Evolutionary conservation across 2,329 filamentous ascomycete species (phyloP), one percentile per base, ranked within the genome.

Genomic region (Xylaria arbuscula): DNA sequence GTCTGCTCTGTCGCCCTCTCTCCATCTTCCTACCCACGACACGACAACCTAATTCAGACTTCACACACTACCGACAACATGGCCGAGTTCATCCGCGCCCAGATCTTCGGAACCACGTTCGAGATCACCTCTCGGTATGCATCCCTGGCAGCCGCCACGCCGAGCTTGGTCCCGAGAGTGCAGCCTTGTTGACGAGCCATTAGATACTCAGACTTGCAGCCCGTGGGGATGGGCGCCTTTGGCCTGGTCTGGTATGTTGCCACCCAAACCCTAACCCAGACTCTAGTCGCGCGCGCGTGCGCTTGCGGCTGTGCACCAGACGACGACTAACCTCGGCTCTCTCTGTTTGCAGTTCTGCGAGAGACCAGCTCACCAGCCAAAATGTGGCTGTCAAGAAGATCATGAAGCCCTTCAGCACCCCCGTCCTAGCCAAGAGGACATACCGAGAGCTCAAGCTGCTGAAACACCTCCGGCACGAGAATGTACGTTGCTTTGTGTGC

Each of bases 351-450:
- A 98, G 95, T 83, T 98, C 96, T 72, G 96, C 96, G 67, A 95
- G 94, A 83, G 96, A 99, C 82, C 94, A 98, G 85, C 93, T 99
- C 82, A 98, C 96, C 69, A 93, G 89, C 80, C 94, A 98, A 82
- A 94, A 94, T 82, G 96, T 99, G 70, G 96, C 96, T 68, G 94
- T 99, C 80, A 99, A 99, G 89, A 99, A 99, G 89, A 99, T 99
- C 79, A 98, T 99, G 95, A 99, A 98, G 86, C 96, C 96, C 10
- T 99, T 99, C 84, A 98, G 94, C 87, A 99, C 96, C n/a, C 94
- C 96, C 0, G 96, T 99, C 67, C 87, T 99, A 56, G 96, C 96
- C 67, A 99, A 99, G 86, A 89, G 96, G 79, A 99, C 96, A 74
- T 99, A 99, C 82, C 91, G 96, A 78, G 96, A 99, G 82, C 85